Evolutionary conservation across 2,329 filamentous ascomycete species (phyloP).

Genomic region (Tolypocladium pustulatum): DNA sequence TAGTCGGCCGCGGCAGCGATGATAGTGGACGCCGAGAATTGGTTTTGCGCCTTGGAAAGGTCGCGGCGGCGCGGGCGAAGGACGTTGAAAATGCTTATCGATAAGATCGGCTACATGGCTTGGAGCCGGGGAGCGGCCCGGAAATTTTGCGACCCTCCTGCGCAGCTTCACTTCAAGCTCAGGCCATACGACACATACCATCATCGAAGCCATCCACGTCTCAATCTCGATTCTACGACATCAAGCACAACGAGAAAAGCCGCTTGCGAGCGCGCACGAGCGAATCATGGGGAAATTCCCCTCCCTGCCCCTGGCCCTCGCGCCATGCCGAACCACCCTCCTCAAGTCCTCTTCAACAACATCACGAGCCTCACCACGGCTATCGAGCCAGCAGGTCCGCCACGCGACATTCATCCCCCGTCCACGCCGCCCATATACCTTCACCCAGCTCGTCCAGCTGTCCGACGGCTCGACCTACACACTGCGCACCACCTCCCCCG

Average conservation of each 20-base stretch:
- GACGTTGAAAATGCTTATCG: neutral
- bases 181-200: neutral
- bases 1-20: neutral
- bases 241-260: neutral
- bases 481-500: conserved; percentile 65
- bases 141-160: conserved; percentile 12
- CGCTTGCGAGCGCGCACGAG: neutral
- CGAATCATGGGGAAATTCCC: conserved; percentile 18
- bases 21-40: neutral
- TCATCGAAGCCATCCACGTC: neutral
- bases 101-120: neutral
- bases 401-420: conserved; percentile 78
- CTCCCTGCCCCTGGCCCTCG: conserved; percentile 14
- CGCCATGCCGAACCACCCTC: conserved; percentile 15
- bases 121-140: conserved; percentile 4
- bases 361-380: conserved; percentile 1
- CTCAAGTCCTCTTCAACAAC: neutral
- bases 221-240: neutral
- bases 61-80: neutral
- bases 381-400: conserved; percentile 34
- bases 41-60: neutral
- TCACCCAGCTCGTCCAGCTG: conserved; percentile 92
- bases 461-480: conserved; percentile 83
- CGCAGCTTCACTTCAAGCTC: neutral
- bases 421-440: conserved; percentile 87